Conservation (phyloP, 805 yeast genomes). For the Debaryomyces maramus region DNA sequence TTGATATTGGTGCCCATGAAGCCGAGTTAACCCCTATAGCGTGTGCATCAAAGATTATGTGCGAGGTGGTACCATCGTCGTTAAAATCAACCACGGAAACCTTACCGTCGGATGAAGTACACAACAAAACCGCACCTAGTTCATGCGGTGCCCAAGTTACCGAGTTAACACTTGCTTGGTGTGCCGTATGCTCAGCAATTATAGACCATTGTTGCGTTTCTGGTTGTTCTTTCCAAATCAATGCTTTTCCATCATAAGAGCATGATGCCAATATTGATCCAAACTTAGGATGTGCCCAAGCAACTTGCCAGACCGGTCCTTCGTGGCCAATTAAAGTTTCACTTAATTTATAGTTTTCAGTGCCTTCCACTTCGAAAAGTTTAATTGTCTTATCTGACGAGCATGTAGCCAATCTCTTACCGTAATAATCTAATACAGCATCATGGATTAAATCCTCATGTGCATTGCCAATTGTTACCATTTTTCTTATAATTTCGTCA, state of each 20-base stretch:
- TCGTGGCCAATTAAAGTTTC: slow-evolving; percentile 92
- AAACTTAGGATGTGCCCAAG: slow-evolving; percentile 99
- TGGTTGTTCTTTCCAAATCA: slow-evolving; percentile 84
- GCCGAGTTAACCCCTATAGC: slow-evolving; percentile 93
- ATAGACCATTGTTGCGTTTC: slow-evolving; percentile 85
- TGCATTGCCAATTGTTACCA: slow-evolving; percentile 87
- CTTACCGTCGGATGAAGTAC: slow-evolving; percentile 91
- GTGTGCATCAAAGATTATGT: slow-evolving; percentile 73
- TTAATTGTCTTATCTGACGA: slow-evolving; percentile 96
- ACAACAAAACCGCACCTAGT: slow-evolving; percentile 86
- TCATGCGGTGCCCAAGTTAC: slow-evolving; percentile 98
- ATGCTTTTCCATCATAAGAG: slow-evolving; percentile 91
- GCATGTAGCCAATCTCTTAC: slow-evolving; percentile 92
- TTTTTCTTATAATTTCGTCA: slow-evolving; percentile 21
- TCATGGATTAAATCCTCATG: slow-evolving; percentile 94
- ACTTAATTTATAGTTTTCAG: slow-evolving; percentile 74
- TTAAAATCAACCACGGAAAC: slow-evolving; percentile 88
- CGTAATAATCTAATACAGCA: slow-evolving; percentile 95
- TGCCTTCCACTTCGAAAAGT: slow-evolving; percentile 82
- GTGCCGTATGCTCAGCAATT: slow-evolving; percentile 83
- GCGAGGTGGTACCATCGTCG: slow-evolving; percentile 79
- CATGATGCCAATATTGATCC: slow-evolving; percentile 94
- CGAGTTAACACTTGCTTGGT: slow-evolving; percentile 92
- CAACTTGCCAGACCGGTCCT: slow-evolving; percentile 98
- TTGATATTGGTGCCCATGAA: slow-evolving; percentile 81